phyloP scores from a whole-genome alignment of 1,139 yeast genomes.

The Yamadazyma dendronema region DNA sequence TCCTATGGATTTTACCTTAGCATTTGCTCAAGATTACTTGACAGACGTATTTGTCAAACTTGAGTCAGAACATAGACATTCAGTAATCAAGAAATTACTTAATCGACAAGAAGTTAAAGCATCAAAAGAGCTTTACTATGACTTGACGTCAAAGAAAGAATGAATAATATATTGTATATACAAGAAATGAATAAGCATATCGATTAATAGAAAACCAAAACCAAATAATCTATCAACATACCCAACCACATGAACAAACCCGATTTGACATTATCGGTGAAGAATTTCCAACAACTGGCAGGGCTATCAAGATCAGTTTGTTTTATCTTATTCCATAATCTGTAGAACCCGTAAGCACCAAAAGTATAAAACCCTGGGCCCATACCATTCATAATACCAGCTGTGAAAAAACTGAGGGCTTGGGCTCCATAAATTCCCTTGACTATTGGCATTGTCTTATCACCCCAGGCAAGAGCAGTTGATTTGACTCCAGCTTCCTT shows the following conservation, averaged over 20 bases:
- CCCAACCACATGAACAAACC: conserved; percentile 82
- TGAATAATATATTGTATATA: conserved; percentile 7
- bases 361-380: conserved; percentile 82
- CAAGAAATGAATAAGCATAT: conserved; percentile 1
- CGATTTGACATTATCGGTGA: conserved; percentile 72
- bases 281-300: conserved; percentile 76
- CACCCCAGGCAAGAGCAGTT: conserved; percentile 93
- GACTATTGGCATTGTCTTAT: conserved; percentile 66
- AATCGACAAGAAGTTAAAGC: conserved; percentile 28
- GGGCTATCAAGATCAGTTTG: conserved; percentile 79
- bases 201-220: conserved; percentile 42
- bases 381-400: conserved; percentile 79
- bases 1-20: conserved; percentile 34
- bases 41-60: conserved; percentile 20
- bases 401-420: conserved; percentile 57
- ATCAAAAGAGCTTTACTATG: conserved; percentile 17
- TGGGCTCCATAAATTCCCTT: conserved; percentile 66
- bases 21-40: conserved; percentile 29
- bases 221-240: conserved; percentile 67
- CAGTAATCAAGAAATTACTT: conserved; percentile 26
- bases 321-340: conserved; percentile 64
- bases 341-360: conserved; percentile 63
- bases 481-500: conserved; percentile 88
- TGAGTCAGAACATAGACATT: conserved; percentile 20
- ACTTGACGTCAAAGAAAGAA: conserved; percentile 13